Conservation (phyloP, 176 grass and related monocot species). For the sorghum (Sorghum bicolor) region Sorghum_bicolor_NCBIv3 NC_012870.2:78571001-78571500, state of each 20-base stretch:
- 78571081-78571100: background rate
- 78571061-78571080: background rate
- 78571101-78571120: background rate
- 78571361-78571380: slow-evolving; percentile 5
- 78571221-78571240: background rate
- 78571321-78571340: slow-evolving; percentile 14
- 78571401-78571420: background rate
- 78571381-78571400: background rate
- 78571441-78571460: slow-evolving; percentile 98
- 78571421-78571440: slow-evolving; percentile 28
- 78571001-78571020: background rate
- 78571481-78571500: slow-evolving; percentile 99
- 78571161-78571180: background rate
- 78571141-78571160: background rate
- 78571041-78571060: background rate
- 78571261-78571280: background rate
- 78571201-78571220: background rate
- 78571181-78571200: background rate
- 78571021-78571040: too few species aligned
- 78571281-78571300: background rate
- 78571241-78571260: background rate
- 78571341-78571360: background rate
- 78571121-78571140: background rate
- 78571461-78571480: slow-evolving; percentile 92
- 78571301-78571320: background rate